Percentiles rank a stretch among this genome's conserved stretches.
These are phyloP conservation scores for Chalciporus chontae DNA, from an alignment of 768 basidiomycete genomes.

Conservation along the genomic window DNA sequence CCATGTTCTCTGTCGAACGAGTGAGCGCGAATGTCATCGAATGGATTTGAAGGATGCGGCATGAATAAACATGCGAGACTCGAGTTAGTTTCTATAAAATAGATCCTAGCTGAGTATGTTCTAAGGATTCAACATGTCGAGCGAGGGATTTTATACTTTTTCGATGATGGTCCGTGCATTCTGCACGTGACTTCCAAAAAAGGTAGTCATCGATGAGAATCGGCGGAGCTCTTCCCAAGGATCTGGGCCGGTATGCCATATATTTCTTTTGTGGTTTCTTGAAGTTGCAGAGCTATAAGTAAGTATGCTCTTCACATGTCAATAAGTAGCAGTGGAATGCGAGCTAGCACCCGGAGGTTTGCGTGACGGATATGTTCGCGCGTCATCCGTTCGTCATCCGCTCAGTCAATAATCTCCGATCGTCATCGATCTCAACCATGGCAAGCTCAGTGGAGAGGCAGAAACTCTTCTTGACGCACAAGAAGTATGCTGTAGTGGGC, in stretches of 20 bases:
- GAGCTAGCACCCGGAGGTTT: not conserved
- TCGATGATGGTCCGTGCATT: conserved; percentile 33
- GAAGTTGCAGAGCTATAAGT: not conserved
- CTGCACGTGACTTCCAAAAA: conserved; percentile 21
- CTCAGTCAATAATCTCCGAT: conserved; percentile 5
- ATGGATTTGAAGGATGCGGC: conserved; percentile 68
- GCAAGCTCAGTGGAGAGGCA: conserved; percentile 40
- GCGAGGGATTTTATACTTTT: conserved; percentile 32
- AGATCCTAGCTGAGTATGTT: conserved; percentile 82
- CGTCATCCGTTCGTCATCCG: conserved; percentile 3
- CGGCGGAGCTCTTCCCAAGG: not conserved
- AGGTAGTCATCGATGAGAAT: not conserved
- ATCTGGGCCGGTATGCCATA: too few relatives aligned
- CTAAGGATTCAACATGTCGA: conserved; percentile 38
- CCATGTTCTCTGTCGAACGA: conserved; percentile 69
- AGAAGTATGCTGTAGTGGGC: conserved; percentile 74
- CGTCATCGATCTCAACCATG: conserved; percentile 20
- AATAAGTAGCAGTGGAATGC: not conserved
- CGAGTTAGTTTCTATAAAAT: conserved; percentile 77
- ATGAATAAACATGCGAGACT: conserved; percentile 79
- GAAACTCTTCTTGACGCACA: conserved; percentile 54
- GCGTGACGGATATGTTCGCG: conserved; percentile 1
- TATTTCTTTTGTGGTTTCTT: too few relatives aligned
- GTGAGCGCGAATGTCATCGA: conserved; percentile 65
- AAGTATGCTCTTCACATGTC: not conserved